A percentile compares a stretch with the other conserved stretches of the same genome.
Conservation (phyloP, 2,329 filamentous ascomycete species). For the Exophiala aquamarina region DNA sequence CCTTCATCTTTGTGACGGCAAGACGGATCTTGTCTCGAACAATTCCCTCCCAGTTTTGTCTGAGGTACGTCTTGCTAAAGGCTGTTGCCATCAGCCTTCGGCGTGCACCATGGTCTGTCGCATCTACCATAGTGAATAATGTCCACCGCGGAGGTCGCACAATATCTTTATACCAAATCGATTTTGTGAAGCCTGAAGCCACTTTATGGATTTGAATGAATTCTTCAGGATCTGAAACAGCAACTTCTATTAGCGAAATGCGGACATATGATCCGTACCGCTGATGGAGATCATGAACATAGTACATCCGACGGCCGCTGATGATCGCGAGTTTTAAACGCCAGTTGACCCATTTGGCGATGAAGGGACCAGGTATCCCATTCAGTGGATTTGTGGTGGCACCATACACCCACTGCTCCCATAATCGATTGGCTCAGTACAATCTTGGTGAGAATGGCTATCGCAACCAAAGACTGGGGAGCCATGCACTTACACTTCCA, state of each 20-base stretch:
- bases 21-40: constrained; percentile 1
- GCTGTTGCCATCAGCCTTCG: constrained; percentile 43
- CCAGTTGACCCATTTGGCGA: constrained; percentile 1
- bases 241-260: constrained; percentile 27
- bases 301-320: constrained; percentile 6
- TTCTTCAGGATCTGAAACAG: constrained; percentile 39
- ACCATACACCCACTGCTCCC: too few relatives aligned
- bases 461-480: too few relatives aligned
- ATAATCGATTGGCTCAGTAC: too few relatives aligned
- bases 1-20: constrained; percentile 4
- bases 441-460: too few relatives aligned
- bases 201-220: constrained; percentile 37
- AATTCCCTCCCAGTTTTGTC: background rate
- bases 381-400: background rate
- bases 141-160: constrained; percentile 22
- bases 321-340: constrained; percentile 9
- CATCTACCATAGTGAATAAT: constrained; percentile 44
- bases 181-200: constrained; percentile 34
- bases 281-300: constrained; percentile 31
- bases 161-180: constrained; percentile 33
- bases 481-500: too few relatives aligned
- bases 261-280: constrained; percentile 29
- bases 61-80: constrained; percentile 27
- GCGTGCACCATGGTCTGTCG: constrained; percentile 39
- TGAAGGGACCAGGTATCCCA: constrained; percentile 11